phyloP scores from a whole-genome alignment of 495 filamentous ascomycete genomes.

The Acidiella bohemica region DNA sequence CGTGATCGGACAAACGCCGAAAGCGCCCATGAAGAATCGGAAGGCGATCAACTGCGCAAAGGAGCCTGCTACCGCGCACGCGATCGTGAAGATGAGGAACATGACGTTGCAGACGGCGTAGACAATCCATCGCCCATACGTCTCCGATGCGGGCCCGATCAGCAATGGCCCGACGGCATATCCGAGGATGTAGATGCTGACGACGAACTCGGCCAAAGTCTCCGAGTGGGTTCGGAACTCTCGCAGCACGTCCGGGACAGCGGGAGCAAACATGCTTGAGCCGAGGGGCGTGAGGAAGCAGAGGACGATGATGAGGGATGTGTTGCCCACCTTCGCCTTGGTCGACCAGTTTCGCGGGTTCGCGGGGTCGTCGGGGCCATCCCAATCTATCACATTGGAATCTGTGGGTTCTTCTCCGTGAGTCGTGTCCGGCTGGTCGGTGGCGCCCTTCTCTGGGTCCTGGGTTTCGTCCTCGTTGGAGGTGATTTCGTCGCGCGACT shows the following conservation, averaged over 20 bases:
- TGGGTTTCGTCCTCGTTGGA: too few species aligned
- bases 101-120: slow-evolving; percentile 37
- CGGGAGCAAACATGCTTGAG: slow-evolving; percentile 7
- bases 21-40: slow-evolving; percentile 23
- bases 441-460: too few species aligned
- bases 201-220: slow-evolving; percentile 3
- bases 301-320: not conserved
- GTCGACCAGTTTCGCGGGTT: not conserved
- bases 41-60: slow-evolving; percentile 21
- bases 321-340: not conserved
- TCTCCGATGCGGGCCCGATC: slow-evolving; percentile 47
- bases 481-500: too few species aligned
- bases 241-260: not conserved
- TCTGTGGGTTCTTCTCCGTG: too few species aligned
- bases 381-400: not conserved
- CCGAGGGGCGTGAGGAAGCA: slow-evolving; percentile 1
- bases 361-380: not conserved
- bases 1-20: slow-evolving; percentile 16
- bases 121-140: slow-evolving; percentile 47
- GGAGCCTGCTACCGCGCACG: slow-evolving; percentile 20
- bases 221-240: slow-evolving; percentile 12
- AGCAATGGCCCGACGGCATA: slow-evolving; percentile 34
- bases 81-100: slow-evolving; percentile 34
- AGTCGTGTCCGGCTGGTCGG: too few species aligned
- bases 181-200: slow-evolving; percentile 22